Base-by-base conservation (phyloP, 2,329 filamentous ascomycete genomes). In the Colletotrichum incanum region DNA sequence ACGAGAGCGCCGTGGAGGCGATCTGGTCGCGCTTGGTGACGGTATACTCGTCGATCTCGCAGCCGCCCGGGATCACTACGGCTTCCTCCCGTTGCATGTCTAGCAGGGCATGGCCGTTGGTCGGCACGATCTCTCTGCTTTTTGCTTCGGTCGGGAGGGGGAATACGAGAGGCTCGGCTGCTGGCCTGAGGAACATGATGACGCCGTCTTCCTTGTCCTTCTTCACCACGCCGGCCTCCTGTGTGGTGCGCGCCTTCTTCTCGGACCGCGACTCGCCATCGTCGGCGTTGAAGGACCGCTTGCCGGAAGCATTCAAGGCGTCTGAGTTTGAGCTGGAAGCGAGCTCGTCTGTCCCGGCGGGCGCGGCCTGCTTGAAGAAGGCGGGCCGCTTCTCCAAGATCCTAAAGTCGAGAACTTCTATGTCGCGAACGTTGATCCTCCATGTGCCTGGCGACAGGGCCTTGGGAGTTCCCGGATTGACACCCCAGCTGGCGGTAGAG, bases 11-110 rank as follows among this genome's bases (percentile, higher is more conserved):
- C 1, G 87, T 89, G 1, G 85, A 85, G 5, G 88, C 88, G 65
- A 91, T 90, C n/a, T 86, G 84, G 20, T 89, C 85, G 47, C 84
- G 82, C 77, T 88, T 90, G 47, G 87, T 89, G 73, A 91, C 80
- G 64, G 84, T 84, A 73, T 90, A 91, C 66, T 85, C 79, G 75
- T 89, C 86, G 8, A 88, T 79, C 75, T 89, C 87, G 74, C 83
- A 85, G 18, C 86, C 84, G 47, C 86, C 85, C 1, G 86, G 83
- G 4, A 90, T 82, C 23, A 82, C 81, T 14, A 87, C 80, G 0
- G 86, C 87, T 59, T 89, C 84, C 41, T 86, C 85, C 66, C 83
- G 79, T 71, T 86, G 80, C 54, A 89, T 79, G 45, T 89, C 86
- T 20, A 90, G 77, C 1, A 90, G 81, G 9, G 88, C 83, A 60